Percentiles rank a stretch among this genome's conserved stretches.
Conservation (phyloP, 2,329 filamentous ascomycete species). For the Myrmaecium sp. region DNA sequence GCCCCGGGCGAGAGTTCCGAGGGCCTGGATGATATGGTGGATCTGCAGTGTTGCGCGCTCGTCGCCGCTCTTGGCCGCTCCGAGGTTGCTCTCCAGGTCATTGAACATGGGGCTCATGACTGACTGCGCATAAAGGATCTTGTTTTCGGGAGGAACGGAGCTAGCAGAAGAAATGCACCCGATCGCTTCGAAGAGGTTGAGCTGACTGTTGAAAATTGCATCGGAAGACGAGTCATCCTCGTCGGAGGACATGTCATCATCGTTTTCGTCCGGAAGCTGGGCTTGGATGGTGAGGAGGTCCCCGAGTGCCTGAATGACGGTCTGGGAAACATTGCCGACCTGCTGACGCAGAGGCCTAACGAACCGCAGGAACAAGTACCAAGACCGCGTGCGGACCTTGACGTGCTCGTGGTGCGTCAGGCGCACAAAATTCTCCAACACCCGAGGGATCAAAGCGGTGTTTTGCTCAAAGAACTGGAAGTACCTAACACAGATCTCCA, state of each 20-base stretch:
- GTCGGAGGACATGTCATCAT: conserved; percentile 87
- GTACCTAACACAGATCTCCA: conserved; percentile 96
- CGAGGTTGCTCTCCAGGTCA: conserved; percentile 73
- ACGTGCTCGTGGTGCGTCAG: conserved; percentile 78
- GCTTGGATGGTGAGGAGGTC: conserved; percentile 85
- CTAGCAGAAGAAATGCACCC: conserved; percentile 77
- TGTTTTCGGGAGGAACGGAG: conserved; percentile 63
- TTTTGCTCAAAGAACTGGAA: conserved; percentile 83
- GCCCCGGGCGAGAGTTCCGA: conserved; percentile 80
- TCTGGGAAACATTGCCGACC: conserved; percentile 78
- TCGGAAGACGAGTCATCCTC: conserved; percentile 83
- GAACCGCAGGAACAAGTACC: conserved; percentile 91
- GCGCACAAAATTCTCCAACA: conserved; percentile 79
- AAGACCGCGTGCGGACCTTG: conserved; percentile 77
- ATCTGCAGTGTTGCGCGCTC: conserved; percentile 73
- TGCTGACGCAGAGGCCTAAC: conserved; percentile 74
- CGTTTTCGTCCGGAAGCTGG: conserved; percentile 61
- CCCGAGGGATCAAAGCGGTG: conserved; percentile 62
- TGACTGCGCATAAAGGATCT: conserved; percentile 70
- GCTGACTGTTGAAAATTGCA: conserved; percentile 74
- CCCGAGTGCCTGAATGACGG: conserved; percentile 74
- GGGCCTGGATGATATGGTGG: conserved; percentile 90
- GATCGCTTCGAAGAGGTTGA: conserved; percentile 88
- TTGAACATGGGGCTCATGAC: conserved; percentile 79
- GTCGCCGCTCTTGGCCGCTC: conserved; percentile 61